These are phyloP conservation scores for Citrus unshiu DNA, from an alignment of 345 rosid genomes.

Conservation along the genomic window DNA sequence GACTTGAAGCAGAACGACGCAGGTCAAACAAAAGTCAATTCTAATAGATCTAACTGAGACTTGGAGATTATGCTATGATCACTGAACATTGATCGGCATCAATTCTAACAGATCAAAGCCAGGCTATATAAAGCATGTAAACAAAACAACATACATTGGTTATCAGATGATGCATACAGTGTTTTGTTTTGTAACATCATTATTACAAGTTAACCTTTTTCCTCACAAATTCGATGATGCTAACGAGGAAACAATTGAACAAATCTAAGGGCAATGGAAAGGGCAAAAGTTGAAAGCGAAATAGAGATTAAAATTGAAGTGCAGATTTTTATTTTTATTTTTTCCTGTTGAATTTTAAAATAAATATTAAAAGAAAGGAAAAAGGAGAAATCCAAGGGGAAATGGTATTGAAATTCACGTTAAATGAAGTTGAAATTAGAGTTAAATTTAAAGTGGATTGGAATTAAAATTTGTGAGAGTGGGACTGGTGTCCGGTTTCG, in stretches of 20 bases:
- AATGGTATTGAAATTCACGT: slow-evolving; percentile 28
- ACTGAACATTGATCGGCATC: no score
- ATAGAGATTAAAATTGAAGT: slow-evolving; percentile 10
- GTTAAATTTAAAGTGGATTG: slow-evolving; percentile 12
- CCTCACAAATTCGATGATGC: slow-evolving; percentile 17
- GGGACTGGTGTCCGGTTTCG: slow-evolving; percentile 12
- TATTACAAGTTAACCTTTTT: background rate
- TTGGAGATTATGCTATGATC: background rate
- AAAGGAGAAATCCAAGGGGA: background rate
- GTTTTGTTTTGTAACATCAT: background rate
- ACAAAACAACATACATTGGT: no score
- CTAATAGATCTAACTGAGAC: background rate
- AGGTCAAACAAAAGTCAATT: background rate
- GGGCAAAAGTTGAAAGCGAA: background rate
- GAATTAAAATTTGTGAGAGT: background rate
- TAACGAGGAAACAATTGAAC: slow-evolving; percentile 18
- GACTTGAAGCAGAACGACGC: background rate
- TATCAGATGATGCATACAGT: background rate
- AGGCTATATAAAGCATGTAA: no score
- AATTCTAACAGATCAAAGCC: no score
- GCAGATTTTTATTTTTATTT: background rate
- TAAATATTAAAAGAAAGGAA: background rate
- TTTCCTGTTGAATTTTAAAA: background rate
- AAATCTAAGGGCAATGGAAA: background rate
- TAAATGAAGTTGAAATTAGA: slow-evolving; percentile 28